Conservation (phyloP, 257 asterid species). For the Fraxinus cuspidata region DNA sequence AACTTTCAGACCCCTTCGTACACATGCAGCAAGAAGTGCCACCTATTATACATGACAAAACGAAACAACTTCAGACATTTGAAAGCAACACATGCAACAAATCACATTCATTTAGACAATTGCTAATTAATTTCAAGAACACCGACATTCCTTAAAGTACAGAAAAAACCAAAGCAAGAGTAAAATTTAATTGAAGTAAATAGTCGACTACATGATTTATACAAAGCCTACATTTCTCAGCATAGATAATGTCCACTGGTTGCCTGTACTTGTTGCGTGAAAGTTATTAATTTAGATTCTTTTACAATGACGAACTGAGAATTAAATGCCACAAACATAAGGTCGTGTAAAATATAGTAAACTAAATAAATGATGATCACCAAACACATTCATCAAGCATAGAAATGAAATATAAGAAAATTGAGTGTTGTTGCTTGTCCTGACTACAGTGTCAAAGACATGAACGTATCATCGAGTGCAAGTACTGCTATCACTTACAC, state of each 20-base stretch:
- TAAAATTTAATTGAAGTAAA: not conserved
- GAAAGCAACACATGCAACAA: conserved; percentile 13
- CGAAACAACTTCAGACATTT: conserved; percentile 18
- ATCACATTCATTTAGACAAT: not conserved
- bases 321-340: not conserved
- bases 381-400: not conserved
- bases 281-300: conserved; percentile 1
- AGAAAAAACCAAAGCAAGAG: conserved; percentile 1
- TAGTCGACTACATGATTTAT: not conserved
- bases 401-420: not conserved
- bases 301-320: not conserved
- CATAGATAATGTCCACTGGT: not conserved
- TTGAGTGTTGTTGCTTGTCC: conserved; percentile 3
- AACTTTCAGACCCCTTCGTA: conserved; percentile 85
- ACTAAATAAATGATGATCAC: conserved; percentile 9
- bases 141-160: conserved; percentile 12
- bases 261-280: not conserved
- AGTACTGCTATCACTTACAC: not conserved
- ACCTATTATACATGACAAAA: conserved; percentile 52
- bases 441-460: conserved; percentile 5
- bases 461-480: not conserved
- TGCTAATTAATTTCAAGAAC: conserved; percentile 18
- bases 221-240: conserved; percentile 4
- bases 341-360: not conserved
- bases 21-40: conserved; percentile 94